These are phyloP conservation scores for Euphorbia celastroides DNA, from an alignment of 441 rosid genomes.

Conservation along the genomic window DNA sequence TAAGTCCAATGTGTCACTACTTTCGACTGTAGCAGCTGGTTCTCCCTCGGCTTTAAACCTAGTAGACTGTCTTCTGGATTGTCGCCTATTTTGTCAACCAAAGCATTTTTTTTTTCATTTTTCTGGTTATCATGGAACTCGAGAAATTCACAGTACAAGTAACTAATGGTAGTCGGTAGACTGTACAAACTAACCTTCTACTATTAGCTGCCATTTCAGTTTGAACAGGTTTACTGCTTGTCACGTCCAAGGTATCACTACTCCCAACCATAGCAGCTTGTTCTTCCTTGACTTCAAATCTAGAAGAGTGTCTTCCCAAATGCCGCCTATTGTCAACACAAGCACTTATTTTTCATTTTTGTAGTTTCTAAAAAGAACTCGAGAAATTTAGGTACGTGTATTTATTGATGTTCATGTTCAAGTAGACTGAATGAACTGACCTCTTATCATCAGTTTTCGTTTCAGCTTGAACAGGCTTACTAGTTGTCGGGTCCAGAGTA, in stretches of 20 bases:
- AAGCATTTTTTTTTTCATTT: too few relatives aligned
- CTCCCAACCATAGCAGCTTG: conserved; percentile 23
- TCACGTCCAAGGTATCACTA: conserved; percentile 11
- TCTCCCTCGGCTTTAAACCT: too few relatives aligned
- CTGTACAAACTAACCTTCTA: conserved; percentile 16
- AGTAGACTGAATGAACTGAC: conserved; percentile 7
- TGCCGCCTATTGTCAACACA: conserved; percentile 11
- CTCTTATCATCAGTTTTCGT: conserved; percentile 11
- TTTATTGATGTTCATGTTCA: neutral
- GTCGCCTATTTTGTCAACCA: too few relatives aligned
- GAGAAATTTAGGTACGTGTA: neutral
- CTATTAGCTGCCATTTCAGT: conserved; percentile 6
- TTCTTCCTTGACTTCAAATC: conserved; percentile 14
- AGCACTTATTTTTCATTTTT: neutral
- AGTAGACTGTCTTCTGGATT: too few relatives aligned
- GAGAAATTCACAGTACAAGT: too few relatives aligned
- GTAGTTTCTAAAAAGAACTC: neutral
- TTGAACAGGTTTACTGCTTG: neutral
- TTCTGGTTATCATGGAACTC: too few relatives aligned
- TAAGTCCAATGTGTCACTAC: conserved; percentile 12
- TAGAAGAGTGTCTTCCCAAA: conserved; percentile 17
- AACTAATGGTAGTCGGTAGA: neutral
- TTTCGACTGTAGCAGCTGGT: too few relatives aligned
- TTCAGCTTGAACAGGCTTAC: conserved; percentile 4
- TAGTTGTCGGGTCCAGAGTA: conserved; percentile 4